Evolutionary conservation across 2,329 filamentous ascomycete species (phyloP).

Genomic region (Penicillium italicum): DNA sequence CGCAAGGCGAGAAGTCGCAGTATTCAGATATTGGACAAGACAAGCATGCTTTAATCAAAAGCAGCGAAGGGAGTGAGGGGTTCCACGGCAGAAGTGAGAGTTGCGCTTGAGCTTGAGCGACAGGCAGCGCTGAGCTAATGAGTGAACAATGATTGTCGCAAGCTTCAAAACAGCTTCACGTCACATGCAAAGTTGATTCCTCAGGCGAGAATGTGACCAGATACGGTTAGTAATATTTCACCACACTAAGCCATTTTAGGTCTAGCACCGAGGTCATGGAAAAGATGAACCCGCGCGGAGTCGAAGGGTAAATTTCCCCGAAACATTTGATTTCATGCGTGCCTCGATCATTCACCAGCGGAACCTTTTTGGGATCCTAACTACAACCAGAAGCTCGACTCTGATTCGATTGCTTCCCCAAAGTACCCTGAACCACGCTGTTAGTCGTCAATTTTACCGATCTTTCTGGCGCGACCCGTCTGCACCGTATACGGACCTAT

Average conservation of each 20-base stretch:
- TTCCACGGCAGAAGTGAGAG: neutral
- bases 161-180: slow-evolving; percentile 8
- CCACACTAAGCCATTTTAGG: neutral
- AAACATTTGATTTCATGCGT: slow-evolving; percentile 8
- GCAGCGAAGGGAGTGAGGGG: slow-evolving; percentile 3
- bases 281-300: slow-evolving; percentile 6
- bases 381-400: neutral
- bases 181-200: slow-evolving; percentile 13
- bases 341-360: slow-evolving; percentile 19
- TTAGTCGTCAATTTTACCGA: neutral
- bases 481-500: slow-evolving; percentile 12
- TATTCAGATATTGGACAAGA: neutral
- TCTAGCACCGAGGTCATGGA: slow-evolving; percentile 7
- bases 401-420: neutral
- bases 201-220: slow-evolving; percentile 3
- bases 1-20: slow-evolving; percentile 5
- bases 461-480: neutral
- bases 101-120: slow-evolving; percentile 3
- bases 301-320: slow-evolving; percentile 9
- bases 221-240: neutral
- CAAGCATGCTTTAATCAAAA: slow-evolving; percentile 1
- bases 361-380: slow-evolving; percentile 13
- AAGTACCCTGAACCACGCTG: neutral
- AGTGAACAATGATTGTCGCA: slow-evolving; percentile 1
- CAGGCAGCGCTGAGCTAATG: slow-evolving; percentile 5